Base-by-base conservation (phyloP, 208 protist genomes). In the Balamuthia mandrillaris region DNA sequence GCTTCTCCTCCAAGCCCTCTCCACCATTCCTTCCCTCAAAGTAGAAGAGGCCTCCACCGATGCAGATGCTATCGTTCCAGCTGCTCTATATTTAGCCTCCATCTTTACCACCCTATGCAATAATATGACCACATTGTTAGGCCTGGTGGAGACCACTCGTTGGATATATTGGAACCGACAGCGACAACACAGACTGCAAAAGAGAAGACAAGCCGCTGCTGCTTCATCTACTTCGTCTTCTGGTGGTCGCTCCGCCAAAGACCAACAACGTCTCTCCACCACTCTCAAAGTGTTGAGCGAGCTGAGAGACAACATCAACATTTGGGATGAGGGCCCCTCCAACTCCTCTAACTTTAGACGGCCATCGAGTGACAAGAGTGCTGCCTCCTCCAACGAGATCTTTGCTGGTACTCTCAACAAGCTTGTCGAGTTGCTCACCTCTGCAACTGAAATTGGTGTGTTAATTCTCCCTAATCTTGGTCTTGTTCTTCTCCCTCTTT, bases 371-470 rank as follows among this genome's bases (percentile, higher is more conserved):
- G 54, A 29, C 54, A 6, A 63, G 24, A 35, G 24, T 60, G 58
- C n/a, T 44, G 58, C 33, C 14, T 47, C 21, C 21, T 33, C 66
- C 31, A 82, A 42, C 29, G 54, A 84, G 78, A 70, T 84, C 54
- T 37, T 51, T n/a, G 78, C 78, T 1, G 78, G 35, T 12, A 58
- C 78, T 12, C 78, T 84, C n/a, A 84, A 84, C 78, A 84, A 84
- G 78, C 78, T 84, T 3, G 60, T 84, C 2, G 78, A 84, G 35
- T 7, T 14, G 16, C 78, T 84, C 56, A 84, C 78, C 7, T 84
- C 78, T 10, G 58, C 65, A 29, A 70, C 56, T 9, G 56, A 84
- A 27, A 56, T 52, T 33, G 78, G 39, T 51, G 35, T 5, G 3
- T 16, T 27, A 60, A 39, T 2, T 16, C 58, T 16, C 1, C 29